Base-by-base conservation (phyloP, 1,284 basidiomycete species). In the Puccinia sorghi region DNA sequence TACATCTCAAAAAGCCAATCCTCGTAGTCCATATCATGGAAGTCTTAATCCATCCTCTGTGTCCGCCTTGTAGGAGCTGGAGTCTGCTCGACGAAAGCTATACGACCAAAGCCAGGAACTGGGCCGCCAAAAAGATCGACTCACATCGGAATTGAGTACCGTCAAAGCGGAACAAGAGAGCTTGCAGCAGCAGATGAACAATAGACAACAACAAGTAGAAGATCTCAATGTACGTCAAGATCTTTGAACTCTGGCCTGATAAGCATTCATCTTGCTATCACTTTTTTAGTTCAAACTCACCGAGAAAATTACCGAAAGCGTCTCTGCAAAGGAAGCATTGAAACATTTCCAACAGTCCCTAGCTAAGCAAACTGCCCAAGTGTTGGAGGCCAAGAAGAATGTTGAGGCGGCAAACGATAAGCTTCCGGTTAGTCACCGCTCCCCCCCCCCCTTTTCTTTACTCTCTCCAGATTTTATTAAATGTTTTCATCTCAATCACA, bases 91-190 rank as follows among this genome's bases (percentile, higher is more conserved):
- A 17, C 27, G 37, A 20, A 73, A 41, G 48, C 37, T 69, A 41
- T 52, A 61, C 12, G 70, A 66, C 25, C 74, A 77, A 59, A 56
- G 41, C 12, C 12, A 67, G 20, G 50, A 69, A 25, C 48, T 77
- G 11, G 7, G 12, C 20, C 64, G 52, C 7, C 61, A 56, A 56
- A 56, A 41, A 13, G 64, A 56, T 13, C n/a, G 46, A 12, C 39
- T 77, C 13, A 7, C 32, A 15, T 12, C 22, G 41, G 37, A 70
- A n/a, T 9, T 70, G 50, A 25, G 41, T 6, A 52, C 74, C 25
- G 17, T 77, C 15, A 57, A 56, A 56, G 64, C 46, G 9, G 64
- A 69, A 41, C 50, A 46, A 69, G 74, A 77, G 66, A 25, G 4
- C 15, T 41, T 77, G 13, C 46, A 57, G 22, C 37, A 22, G 12